Percentiles rank a stretch among this genome's conserved stretches.
These are phyloP conservation scores for Boletus sp. DNA, from an alignment of 768 basidiomycete species.

Conservation along the genomic window DNA sequence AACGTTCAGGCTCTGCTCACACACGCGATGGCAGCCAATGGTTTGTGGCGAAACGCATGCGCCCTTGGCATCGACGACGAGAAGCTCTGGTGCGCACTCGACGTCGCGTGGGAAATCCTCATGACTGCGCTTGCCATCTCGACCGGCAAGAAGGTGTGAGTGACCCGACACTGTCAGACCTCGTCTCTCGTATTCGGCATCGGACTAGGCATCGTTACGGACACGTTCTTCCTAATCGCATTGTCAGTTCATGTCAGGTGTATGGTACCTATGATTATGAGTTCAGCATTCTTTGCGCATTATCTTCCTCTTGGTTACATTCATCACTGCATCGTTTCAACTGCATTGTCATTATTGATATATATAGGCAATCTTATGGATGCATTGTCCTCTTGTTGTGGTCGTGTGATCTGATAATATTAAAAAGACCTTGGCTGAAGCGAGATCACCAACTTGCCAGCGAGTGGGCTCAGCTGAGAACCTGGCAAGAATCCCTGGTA, in stretches of 20 bases:
- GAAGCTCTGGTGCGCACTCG: constrained; percentile 46
- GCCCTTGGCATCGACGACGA: constrained; percentile 50
- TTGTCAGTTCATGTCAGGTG: constrained; percentile 10
- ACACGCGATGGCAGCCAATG: constrained; percentile 38
- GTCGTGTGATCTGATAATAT: too few species aligned
- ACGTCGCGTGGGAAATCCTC: constrained; percentile 50
- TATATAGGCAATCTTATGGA: constrained; percentile 20
- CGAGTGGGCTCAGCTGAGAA: too few species aligned
- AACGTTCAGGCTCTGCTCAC: constrained; percentile 32
- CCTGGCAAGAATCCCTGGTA: too few species aligned
- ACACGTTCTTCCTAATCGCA: constrained; percentile 9
- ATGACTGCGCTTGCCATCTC: constrained; percentile 39
- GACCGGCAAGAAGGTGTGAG: constrained; percentile 23
- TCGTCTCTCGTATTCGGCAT: constrained; percentile 1
- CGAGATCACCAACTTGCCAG: background rate
- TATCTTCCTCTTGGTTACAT: background rate
- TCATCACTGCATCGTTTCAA: background rate
- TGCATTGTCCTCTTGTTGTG: background rate
- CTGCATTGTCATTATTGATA: constrained; percentile 23
- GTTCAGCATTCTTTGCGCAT: background rate
- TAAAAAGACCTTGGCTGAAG: background rate
- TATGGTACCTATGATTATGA: constrained; percentile 35
- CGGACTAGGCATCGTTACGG: constrained; percentile 10
- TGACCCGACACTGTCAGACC: background rate
- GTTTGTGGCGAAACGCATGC: constrained; percentile 51